Evolutionary conservation across 305 asterid species (phyloP), one percentile per base, ranked within the genome.

Genomic region (Coffea humblotiana): DNA sequence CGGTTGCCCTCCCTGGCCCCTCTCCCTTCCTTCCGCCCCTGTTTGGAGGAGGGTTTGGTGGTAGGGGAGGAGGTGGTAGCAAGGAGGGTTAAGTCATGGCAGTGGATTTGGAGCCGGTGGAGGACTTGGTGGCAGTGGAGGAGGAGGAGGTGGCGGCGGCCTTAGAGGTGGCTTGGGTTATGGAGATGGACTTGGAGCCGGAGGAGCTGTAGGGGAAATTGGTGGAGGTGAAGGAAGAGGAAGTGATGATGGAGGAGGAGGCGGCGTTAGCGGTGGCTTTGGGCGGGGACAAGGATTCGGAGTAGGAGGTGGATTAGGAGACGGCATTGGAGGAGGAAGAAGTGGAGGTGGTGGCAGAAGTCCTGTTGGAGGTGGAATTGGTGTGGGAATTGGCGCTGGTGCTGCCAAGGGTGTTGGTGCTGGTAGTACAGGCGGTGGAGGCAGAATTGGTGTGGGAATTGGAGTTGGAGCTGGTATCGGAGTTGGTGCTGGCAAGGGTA

Each of bases 201-300:
- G 32, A 1, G 32, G 32, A 32, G 2, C 1, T 32, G 32, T 32
- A 32, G 32, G 32, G 32, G 32, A 32, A 32, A 32, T 1, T 32
- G 32, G 32, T 32, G 89, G 88, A 0, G 86, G 82, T 14, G 74
- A 64, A 0, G 86, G 89, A 2, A 40, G 43, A 0, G 89, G 88
- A 0, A 88, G 91, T 6, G 37, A 35, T 21, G 88, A 89, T 11
- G 85, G 83, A 13, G 85, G 84, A 14, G 79, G 79, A 1, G 56
- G 68, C 12, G 79, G 79, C 4, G 84, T 82, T 47, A 89, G 90
- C 29, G 80, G 85, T 2, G 90, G 90, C 49, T 86, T 81, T 0
- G 86, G 83, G 7, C 80, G 77, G 2, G 83, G 85, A 6, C 88
- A 81, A 2, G 90, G 91, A n/a, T 72, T 61, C 14, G 72, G 70